Evolutionary conservation across 2,329 filamentous ascomycete genomes (phyloP), one percentile per base, ranked within the genome.

Genomic region (Eutypa lata): DNA sequence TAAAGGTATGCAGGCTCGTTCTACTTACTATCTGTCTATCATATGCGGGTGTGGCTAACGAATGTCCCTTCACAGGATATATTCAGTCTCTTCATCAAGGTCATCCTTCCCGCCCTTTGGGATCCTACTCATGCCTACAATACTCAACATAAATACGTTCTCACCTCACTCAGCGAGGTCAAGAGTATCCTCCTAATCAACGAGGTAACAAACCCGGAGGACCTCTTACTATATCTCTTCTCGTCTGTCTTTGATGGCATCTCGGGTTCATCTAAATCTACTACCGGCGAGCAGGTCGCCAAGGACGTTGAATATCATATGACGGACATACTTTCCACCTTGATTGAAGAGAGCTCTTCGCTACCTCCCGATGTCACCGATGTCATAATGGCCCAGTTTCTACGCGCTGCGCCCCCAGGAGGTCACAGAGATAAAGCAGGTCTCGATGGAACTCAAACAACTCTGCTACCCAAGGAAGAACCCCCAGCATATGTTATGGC

Each of bases 401-500:
- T 99, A 51, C 86, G 94, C 61, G 91, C 92, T 2, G 91, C 91
- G 48, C 88, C 91, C 0, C 84, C 82, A 0, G 81, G 79, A 16
- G 76, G 85, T 43, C 79, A 76, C 55, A 86, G 81, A 65, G 80
- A 77, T 59, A 86, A 83, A 64, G 63, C 73, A 19, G 79, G 83
- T 31, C 66, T 85, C 10, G 89, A 92, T 64, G 84, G 84, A 42
- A 91, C 85, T 64, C 92, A 96, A 67, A 89, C 87, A 1, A 96
- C 89, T 0, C 78, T 96, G 18, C 76, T 90, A n/a, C 76, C 90
- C 50, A 96, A 95, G 66, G 89, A 94, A 57, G 88, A 95, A 52
- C 93, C 94, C 1, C 85, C 91, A 16, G 92, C 94, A 1, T 99
- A 99, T 73, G 88, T 94, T 66, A 96, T 97, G 89, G 93, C 94